These are phyloP conservation scores for Zygosaccharomyces lentus DNA, from an alignment of 805 yeast species.

Conservation along the genomic window DNA sequence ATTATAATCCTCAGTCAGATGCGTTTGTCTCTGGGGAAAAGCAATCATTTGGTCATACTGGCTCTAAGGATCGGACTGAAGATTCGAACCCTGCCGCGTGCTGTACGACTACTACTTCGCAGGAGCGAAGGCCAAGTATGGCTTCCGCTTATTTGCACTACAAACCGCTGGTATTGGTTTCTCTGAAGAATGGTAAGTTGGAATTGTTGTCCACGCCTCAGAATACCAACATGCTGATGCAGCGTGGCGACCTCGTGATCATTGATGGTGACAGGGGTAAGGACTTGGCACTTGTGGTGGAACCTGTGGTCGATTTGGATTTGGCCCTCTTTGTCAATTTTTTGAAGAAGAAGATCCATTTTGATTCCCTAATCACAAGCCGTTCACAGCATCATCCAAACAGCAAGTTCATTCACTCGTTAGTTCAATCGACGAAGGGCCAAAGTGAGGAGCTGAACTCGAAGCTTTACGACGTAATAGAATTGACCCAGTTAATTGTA, in stretches of 20 bases:
- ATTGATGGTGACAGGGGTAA: conserved; percentile 84
- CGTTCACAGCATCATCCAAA: conserved; percentile 31
- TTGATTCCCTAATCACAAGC: conserved; percentile 34
- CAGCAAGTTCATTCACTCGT: conserved; percentile 26
- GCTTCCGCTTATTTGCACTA: conserved; percentile 32
- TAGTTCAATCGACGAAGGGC: conserved; percentile 24
- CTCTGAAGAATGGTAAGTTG: conserved; percentile 60
- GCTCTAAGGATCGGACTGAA: conserved; percentile 8
- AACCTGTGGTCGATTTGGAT: conserved; percentile 57
- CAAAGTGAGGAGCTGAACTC: conserved; percentile 27
- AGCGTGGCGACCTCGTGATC: conserved; percentile 61
- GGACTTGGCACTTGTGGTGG: conserved; percentile 68
- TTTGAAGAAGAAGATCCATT: conserved; percentile 66
- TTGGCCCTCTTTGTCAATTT: conserved; percentile 70
- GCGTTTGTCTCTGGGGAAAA: conserved; percentile 29
- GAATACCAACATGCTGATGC: conserved; percentile 55
- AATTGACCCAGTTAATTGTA: conserved; percentile 49
- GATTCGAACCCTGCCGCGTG: conserved; percentile 9
- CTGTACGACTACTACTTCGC: background rate
- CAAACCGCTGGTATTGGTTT: conserved; percentile 42
- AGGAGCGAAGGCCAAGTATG: conserved; percentile 17
- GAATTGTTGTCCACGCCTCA: conserved; percentile 67
- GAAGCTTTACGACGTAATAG: conserved; percentile 40
- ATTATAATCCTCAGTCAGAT: conserved; percentile 39
- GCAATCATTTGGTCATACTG: conserved; percentile 6